These are phyloP conservation scores for Irpex sp. DNA, from an alignment of 1,284 basidiomycete species.

Conservation along the genomic window DNA sequence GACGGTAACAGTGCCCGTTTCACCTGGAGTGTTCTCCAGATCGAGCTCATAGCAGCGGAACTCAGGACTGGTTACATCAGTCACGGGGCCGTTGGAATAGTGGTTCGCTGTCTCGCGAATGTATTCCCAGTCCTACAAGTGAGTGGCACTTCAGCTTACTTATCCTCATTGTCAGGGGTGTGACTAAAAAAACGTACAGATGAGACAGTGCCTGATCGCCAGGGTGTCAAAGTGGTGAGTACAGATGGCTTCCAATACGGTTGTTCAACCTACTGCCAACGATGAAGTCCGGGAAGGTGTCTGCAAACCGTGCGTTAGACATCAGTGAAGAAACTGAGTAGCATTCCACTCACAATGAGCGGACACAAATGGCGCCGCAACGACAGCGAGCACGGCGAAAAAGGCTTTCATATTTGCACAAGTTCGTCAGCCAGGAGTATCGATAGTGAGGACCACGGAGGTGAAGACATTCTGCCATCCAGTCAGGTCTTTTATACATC, in stretches of 20 bases:
- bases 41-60: slow-evolving; percentile 46
- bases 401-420: slow-evolving; percentile 19
- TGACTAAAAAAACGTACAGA: neutral
- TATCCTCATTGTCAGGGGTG: neutral
- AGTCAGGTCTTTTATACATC: neutral
- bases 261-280: neutral
- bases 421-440: neutral
- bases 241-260: neutral
- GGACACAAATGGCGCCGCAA: slow-evolving; percentile 18
- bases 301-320: slow-evolving; percentile 5
- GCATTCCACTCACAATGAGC: slow-evolving; percentile 19
- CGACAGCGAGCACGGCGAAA: slow-evolving; percentile 18
- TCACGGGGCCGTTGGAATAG: slow-evolving; percentile 39
- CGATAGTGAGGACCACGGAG: neutral
- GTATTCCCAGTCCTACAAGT: slow-evolving; percentile 34
- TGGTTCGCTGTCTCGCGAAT: slow-evolving; percentile 43
- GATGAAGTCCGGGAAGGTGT: slow-evolving; percentile 27
- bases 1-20: slow-evolving; percentile 38
- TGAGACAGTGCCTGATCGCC: neutral
- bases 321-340: neutral
- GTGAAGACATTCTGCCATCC: neutral
- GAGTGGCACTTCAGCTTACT: neutral
- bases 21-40: slow-evolving; percentile 28
- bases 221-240: neutral
- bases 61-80: slow-evolving; percentile 37